Evolutionary conservation across 352 stramenopile genomes (phyloP), one percentile per base, ranked within the genome.

Genomic region (Plasmopara halstedii): DNA sequence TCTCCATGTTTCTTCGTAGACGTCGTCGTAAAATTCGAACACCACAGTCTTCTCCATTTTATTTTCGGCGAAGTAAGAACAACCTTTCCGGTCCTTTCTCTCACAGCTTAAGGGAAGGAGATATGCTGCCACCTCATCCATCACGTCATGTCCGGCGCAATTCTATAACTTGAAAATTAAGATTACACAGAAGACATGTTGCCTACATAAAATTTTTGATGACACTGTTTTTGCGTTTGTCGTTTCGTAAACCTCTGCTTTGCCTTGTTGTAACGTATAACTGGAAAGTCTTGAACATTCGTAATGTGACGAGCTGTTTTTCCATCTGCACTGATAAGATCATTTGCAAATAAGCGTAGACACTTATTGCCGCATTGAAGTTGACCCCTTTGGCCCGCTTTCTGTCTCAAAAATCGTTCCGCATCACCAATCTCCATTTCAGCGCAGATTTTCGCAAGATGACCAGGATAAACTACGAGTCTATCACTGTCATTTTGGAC

Each of bases 1-100:
- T 86, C 6, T 89, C 80, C 6, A 77, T 86, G 25, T 46, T 83
- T 9, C 52, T 85, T 27, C 71, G 72, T 37, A 65, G 73, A 7
- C 70, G 59, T 15, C 56, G 56, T 31, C 62, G 52, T 25, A 58
- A 53, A 29, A 36, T 56, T 33, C 53, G 62, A 26, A 62, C 60
- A 25, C 42, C 71, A 25, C 22, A 53, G 42, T 27, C 55, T 25
- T 73, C 61, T 33, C 45, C 64, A 47, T 53, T 42, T 43, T 56
- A 68, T 27, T 31, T 36, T 8, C 50, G 47, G 33, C 47, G 60
- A 31, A 65, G 56, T 39, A 65, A 64, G 36, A 70, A 50, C 34
- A 40, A 35, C 14, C 54, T 58, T 15, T 51, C 42, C 38, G 38
- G 40, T 23, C 55, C 13, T 26, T 56, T 42, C n/a, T 35, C 50